Conservation (phyloP, 805 yeast species). For the Teunomyces stri region DNA sequence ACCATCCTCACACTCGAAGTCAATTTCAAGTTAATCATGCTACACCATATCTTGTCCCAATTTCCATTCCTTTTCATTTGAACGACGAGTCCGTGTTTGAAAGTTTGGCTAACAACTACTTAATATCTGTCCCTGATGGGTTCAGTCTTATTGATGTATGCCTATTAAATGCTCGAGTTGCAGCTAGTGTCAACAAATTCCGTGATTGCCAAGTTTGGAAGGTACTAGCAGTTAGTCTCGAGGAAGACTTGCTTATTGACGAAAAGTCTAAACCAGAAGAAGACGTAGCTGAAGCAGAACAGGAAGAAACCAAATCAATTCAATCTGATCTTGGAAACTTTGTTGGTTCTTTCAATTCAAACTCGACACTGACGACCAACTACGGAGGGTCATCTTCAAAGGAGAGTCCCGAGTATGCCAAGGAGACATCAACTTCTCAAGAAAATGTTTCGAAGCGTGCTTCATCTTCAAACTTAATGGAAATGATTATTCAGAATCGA, state of each 20-base stretch:
- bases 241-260: slow-evolving; percentile 19
- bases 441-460: slow-evolving; percentile 13
- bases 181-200: slow-evolving; percentile 47
- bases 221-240: slow-evolving; percentile 50
- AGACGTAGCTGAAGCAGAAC: slow-evolving; percentile 4
- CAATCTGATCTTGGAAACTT: slow-evolving; percentile 39
- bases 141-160: slow-evolving; percentile 54
- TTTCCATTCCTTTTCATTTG: slow-evolving; percentile 40
- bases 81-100: slow-evolving; percentile 46
- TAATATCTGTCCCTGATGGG: slow-evolving; percentile 46
- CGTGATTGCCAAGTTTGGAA: slow-evolving; percentile 67
- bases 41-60: slow-evolving; percentile 40
- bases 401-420: neutral
- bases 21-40: slow-evolving; percentile 16
- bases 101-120: slow-evolving; percentile 48
- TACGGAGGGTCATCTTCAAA: slow-evolving; percentile 20
- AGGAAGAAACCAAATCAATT: slow-evolving; percentile 24
- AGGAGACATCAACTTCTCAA: slow-evolving; percentile 6
- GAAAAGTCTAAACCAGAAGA: slow-evolving; percentile 3
- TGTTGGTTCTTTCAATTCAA: slow-evolving; percentile 42
- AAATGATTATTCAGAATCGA: slow-evolving; percentile 20
- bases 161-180: slow-evolving; percentile 54
- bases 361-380: slow-evolving; percentile 40
- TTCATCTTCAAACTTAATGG: slow-evolving; percentile 20
- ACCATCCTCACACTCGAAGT: slow-evolving; percentile 7